Evolutionary conservation across 805 yeast genomes (phyloP), one percentile per base, ranked within the genome.

Genomic region (Saccharomycopsis amapae): DNA sequence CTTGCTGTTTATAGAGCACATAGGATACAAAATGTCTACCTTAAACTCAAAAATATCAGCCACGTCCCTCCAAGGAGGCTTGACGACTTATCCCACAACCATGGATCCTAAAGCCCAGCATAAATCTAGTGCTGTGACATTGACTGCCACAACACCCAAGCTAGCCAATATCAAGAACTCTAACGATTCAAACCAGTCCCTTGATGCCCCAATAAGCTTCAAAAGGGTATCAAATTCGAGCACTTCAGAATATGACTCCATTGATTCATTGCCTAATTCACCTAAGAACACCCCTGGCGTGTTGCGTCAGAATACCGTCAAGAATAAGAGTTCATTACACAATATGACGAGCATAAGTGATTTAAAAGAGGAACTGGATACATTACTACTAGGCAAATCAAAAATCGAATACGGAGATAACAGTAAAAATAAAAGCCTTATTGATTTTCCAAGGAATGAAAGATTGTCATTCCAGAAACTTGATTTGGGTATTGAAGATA

Each of bases 141-240:
- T 43, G 13, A 47, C 50, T 13, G 48, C 41, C 3, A 23, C 47
- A n/a, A 44, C 51, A 13, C 44, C 51, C 10, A 42, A 41, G 17
- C 40, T 37, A 13, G 7, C 39, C 6, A 44, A 43, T 18, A 40
- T 44, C 26, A 33, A 40, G 24, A n/a, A 25, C 5, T 15, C 24
- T 3, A 48, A 45, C 31, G 25, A 36, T 19, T 30, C 34, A 10
- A 25, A 17, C 28, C 40, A 56, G 43, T 58, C 67, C 2, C 49
- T 66, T 23, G 70, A 67, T 51, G 69, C 65, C 22, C 69, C 72
- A 6, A 64, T 68, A 18, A 64, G 62, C 45, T 65, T 68, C 51
- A 67, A 66, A 23, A 58, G 72, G 38, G 69, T 68, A 2, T 66
- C 71, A 0, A 63, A 70, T 2, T 42, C 56, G 33, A 56, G 59